Base-by-base conservation (phyloP, 768 basidiomycete species). In the Collybiopsis luxurians region DNA sequence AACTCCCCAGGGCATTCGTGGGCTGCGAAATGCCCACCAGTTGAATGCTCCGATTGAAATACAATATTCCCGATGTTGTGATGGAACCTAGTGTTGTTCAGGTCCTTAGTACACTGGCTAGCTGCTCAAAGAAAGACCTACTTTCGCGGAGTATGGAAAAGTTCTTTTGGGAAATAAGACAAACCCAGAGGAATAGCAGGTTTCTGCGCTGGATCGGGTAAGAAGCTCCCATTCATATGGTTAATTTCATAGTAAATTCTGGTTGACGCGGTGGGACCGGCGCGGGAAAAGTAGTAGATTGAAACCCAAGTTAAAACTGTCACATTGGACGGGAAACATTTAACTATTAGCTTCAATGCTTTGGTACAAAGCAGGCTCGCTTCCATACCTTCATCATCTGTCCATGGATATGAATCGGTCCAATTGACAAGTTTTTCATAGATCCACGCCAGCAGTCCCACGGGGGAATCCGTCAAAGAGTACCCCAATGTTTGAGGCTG, bases 271-370 rank as follows among this genome's bases (percentile, higher is more conserved):
- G 82, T 74, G 4, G 86, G 84, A 0, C 84, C 84, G 0, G 78
- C 73, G 10, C 78, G 76, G 6, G 83, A 85, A 67, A 86, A 84
- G 72, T 75, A 79, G 62, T 80, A 84, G 12, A 83, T 71, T 2
- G 82, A 84, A 21, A 83, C 65, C 83, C 84, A 87, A 0, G 81
- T 83, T 28, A 87, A 61, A 1, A 85, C 84, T 84, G 55, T 55
- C 17, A 1, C 9, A 30, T n/a, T 48, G 19, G n/a, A n/a, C n/a
- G n/a, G n/a, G n/a, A n/a, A n/a, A n/a, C n/a, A n/a, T n/a, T n/a
- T n/a, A n/a, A n/a, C n/a, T n/a, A n/a, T n/a, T n/a, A n/a, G n/a
- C n/a, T n/a, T n/a, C n/a, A n/a, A n/a, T n/a, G n/a, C n/a, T n/a
- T n/a, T n/a, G n/a, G n/a, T n/a, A n/a, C n/a, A n/a, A n/a, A n/a